Base-by-base conservation (phyloP, 768 basidiomycete species). In the Pleurotus tuber-regium region DNA sequence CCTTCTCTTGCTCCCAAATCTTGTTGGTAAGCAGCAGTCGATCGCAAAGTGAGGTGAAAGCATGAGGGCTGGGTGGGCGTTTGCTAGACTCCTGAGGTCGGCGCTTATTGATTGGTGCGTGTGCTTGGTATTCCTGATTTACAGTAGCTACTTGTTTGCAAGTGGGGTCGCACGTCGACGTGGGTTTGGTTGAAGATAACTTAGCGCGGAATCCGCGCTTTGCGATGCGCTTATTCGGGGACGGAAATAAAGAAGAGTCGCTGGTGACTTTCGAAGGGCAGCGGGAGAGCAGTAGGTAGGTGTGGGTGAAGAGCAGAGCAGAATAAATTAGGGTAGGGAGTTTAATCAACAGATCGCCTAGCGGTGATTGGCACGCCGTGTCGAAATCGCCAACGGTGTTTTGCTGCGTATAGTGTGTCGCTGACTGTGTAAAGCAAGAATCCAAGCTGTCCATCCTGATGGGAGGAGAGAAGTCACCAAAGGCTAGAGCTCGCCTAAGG, bases 1-100 rank as follows among this genome's bases (percentile, higher is more conserved):
- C 64, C 51, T 60, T 64, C 51, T 72, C 66, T 52, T 72, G 72
- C 52, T 68, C 66, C 72, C 71, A 70, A 19, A 74, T 61, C 14
- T 62, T 64, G 54, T 76, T 74, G 51, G 65, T 64, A 16, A 68
- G 59, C 16, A 76, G 54, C 18, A 76, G 63, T 4, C 67, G 68
- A 39, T 75, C 72, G 58, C 72, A 74, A 55, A 76, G 73, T 12
- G 63, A 58, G 5, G 61, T 60, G 54, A 77, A 76, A 10, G 59
- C 63, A 44, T 48, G 31, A 7, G 46, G 46, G 31, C 6, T 38
- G n/a, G 35, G 35, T 4, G n/a, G n/a, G n/a, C n/a, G n/a, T n/a
- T n/a, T n/a, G n/a, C n/a, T n/a, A n/a, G n/a, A n/a, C n/a, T n/a
- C n/a, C n/a, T n/a, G n/a, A n/a, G n/a, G n/a, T n/a, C n/a, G n/a